A percentile compares a stretch with the other conserved stretches of the same genome.
Evolutionary conservation across 148 eudicot genomes (phyloP).

Genomic region (Linanthus parryae): DNA sequence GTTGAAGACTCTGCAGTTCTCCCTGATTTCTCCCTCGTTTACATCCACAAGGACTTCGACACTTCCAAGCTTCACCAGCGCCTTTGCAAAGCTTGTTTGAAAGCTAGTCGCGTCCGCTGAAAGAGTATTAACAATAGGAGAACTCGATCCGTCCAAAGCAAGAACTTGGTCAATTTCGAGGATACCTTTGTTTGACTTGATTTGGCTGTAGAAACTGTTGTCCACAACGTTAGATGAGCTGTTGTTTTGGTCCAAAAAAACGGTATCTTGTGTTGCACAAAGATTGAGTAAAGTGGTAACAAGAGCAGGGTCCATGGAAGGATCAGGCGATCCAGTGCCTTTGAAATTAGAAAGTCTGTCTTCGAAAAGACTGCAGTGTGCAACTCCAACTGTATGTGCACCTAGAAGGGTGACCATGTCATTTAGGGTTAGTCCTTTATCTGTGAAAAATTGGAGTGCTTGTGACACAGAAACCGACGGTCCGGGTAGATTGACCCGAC

Average conservation of each 20-base stretch:
- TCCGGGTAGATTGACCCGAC: conserved; percentile 16
- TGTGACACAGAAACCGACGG: conserved; percentile 13
- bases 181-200: not conserved
- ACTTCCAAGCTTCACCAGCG: not conserved
- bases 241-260: conserved; percentile 5
- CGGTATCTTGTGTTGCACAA: not conserved
- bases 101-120: not conserved
- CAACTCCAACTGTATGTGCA: conserved; percentile 23
- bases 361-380: conserved; percentile 18
- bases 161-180: not conserved
- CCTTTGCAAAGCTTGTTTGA: not conserved
- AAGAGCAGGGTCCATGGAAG: conserved; percentile 12
- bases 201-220: not conserved
- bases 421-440: conserved; percentile 16
- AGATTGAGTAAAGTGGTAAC: not conserved
- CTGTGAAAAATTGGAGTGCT: conserved; percentile 10
- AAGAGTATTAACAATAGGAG: not conserved
- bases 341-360: conserved; percentile 17
- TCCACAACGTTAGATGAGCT: not conserved
- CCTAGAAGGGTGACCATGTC: conserved; percentile 22
- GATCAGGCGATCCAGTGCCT: conserved; percentile 15
- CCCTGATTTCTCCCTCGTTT: not conserved
- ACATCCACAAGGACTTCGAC: not conserved
- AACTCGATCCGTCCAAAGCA: not conserved
- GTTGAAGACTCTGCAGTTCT: conserved; percentile 7